Evolutionary conservation across 768 basidiomycete species (phyloP), one percentile per base, ranked within the genome.

Genomic region (Dacryopinax spathularia): DNA sequence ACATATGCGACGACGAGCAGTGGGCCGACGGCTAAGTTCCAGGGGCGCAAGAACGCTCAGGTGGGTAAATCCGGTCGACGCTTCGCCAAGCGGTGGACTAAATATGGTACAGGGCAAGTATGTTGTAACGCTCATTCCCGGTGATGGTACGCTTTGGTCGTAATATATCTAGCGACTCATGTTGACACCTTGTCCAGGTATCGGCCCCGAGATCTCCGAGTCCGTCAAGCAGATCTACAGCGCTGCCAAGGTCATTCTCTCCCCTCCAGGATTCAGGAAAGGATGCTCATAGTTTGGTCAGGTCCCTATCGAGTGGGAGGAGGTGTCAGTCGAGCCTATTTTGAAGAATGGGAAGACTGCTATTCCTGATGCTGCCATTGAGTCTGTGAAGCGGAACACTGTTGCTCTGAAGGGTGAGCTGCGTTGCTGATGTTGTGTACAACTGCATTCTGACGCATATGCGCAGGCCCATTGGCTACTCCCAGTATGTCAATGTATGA

Each of bases 281-380:
- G 16, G 16, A 13, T 37, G 31, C 41, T 29, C 36, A 59, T 34
- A 34, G 64, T 34, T 18, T n/a, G 15, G 25, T 33, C 65, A 95
- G 92, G 95, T 96, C 27, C 96, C 96, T 44, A 96, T 99, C 70
- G 82, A 91, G 77, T 99, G 96, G 96, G 96, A 99, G 75, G 96
- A 98, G 77, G 95, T 97, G 74, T 89, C 87, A 73, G 96, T 99
- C 59, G 88, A 91, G 6, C 96, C 96, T 13, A 83, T 95, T 62
- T 78, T 97, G 64, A 91, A 92, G 75, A 87, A 86, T 65, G 96
- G 96, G 60, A 96, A 97, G 81, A 96, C 93, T 60, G 91, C 91
- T 65, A 98, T 99, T 72, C 96, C 96, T 33, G 92, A 96, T 66
- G 75, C 75, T 64, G 94, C 96, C 34, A 92, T 99, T 66, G 81